A percentile compares a stretch with the other conserved stretches of the same genome.
These are phyloP conservation scores for Diutina rugosa DNA, from an alignment of 1,139 yeast genomes.

Conservation along the genomic window DNA sequence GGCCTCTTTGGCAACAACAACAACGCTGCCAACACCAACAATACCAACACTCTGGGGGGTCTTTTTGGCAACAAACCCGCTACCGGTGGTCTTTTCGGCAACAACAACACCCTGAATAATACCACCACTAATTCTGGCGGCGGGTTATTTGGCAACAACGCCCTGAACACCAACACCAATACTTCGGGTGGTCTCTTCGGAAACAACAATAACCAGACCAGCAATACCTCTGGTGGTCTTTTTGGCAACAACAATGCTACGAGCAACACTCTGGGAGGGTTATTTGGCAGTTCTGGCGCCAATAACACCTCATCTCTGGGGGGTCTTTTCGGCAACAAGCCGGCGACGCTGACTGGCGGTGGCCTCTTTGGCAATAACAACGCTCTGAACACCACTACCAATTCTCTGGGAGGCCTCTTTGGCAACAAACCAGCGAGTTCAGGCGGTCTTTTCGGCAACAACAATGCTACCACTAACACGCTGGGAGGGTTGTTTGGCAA, in stretches of 20 bases:
- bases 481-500: conserved; percentile 6
- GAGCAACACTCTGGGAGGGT: conserved; percentile 3
- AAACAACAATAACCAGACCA: background rate
- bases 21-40: background rate
- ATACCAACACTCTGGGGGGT: background rate
- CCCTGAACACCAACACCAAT: background rate
- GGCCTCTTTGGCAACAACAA: conserved; percentile 14
- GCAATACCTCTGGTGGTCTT: background rate
- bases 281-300: conserved; percentile 5
- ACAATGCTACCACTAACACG: conserved; percentile 3
- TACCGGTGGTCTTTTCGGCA: background rate
- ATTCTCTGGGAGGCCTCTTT: conserved; percentile 13
- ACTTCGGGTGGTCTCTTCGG: background rate
- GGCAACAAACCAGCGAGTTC: conserved; percentile 5
- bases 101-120: background rate
- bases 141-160: background rate
- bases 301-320: conserved; percentile 8
- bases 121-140: background rate
- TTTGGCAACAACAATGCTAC: background rate
- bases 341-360: background rate
- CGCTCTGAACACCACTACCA: background rate
- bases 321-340: conserved; percentile 5
- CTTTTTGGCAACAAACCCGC: background rate
- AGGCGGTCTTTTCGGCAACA: conserved; percentile 16
- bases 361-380: background rate